These are phyloP conservation scores for Talaromyces sp. DNA, from an alignment of 2,329 filamentous ascomycete genomes.

Conservation along the genomic window DNA sequence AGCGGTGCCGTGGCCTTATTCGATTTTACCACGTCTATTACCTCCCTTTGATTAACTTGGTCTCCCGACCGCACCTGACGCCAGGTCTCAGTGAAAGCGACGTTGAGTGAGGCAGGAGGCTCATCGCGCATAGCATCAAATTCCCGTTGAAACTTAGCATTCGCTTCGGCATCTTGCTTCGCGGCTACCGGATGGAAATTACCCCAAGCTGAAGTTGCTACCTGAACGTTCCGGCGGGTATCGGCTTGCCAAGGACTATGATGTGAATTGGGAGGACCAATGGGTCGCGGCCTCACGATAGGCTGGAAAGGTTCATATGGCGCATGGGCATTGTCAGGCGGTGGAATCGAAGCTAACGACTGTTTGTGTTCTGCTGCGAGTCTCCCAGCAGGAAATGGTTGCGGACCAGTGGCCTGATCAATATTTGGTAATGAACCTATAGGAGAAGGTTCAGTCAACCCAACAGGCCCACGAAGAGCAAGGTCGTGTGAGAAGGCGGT, in stretches of 20 bases:
- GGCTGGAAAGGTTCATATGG: constrained; percentile 39
- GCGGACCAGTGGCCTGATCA: constrained; percentile 24
- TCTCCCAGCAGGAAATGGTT: constrained; percentile 31
- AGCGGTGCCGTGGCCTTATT: constrained; percentile 27
- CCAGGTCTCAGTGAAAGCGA: constrained; percentile 46
- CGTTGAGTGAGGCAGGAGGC: constrained; percentile 31
- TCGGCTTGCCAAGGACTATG: constrained; percentile 31
- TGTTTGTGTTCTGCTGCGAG: constrained; percentile 32
- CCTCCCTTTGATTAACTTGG: constrained; percentile 37
- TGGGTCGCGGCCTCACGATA: constrained; percentile 44
- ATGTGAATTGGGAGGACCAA: constrained; percentile 44
- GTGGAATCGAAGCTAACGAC: constrained; percentile 35
- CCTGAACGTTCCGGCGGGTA: constrained; percentile 26
- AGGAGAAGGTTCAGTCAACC: constrained; percentile 37
- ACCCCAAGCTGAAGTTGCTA: constrained; percentile 39
- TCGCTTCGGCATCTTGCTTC: constrained; percentile 41
- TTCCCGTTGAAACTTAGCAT: constrained; percentile 40
- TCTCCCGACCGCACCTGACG: constrained; percentile 43
- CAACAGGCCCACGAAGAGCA: constrained; percentile 39
- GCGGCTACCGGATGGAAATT: constrained; percentile 42
- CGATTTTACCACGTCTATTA: constrained; percentile 37
- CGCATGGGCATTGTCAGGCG: constrained; percentile 38
- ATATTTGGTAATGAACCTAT: constrained; percentile 29
- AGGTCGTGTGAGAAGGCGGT: constrained; percentile 47
- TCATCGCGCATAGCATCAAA: constrained; percentile 39